Conservation (phyloP, 1,284 basidiomycete species). For the Puccinia triticina region DNA sequence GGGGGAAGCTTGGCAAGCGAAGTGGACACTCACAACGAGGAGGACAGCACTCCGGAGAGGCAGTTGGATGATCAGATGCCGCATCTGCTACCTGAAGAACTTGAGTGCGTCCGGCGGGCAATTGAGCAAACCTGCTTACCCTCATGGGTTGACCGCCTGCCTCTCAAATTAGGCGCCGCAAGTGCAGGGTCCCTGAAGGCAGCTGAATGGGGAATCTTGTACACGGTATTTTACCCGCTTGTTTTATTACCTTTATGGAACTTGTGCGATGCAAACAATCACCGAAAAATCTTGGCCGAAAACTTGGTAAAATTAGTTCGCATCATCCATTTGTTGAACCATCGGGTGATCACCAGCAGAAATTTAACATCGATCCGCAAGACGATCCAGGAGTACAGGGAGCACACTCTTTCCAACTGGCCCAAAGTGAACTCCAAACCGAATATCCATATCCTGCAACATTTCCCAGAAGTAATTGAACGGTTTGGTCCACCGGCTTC, state of each 20-base stretch:
- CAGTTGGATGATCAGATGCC: constrained; percentile 1
- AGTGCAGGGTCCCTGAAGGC: too few species aligned
- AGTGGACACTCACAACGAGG: not conserved
- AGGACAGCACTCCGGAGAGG: not conserved
- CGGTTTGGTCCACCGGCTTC: too few species aligned
- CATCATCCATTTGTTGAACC: constrained; percentile 1
- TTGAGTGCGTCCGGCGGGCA: too few species aligned
- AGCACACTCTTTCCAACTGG: constrained; percentile 5
- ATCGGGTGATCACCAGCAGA: not conserved
- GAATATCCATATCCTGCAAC: constrained; percentile 21
- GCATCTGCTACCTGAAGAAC: too few species aligned
- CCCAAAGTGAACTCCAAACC: constrained; percentile 14
- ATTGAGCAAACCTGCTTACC: too few species aligned
- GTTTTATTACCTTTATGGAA: constrained; percentile 3
- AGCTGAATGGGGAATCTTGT: constrained; percentile 16
- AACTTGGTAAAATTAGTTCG: constrained; percentile 9
- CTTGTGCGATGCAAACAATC: not conserved
- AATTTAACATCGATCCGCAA: not conserved
- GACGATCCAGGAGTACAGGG: not conserved
- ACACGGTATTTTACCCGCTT: not conserved
- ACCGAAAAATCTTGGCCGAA: not conserved
- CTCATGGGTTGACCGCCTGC: too few species aligned
- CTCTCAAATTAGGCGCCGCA: too few species aligned
- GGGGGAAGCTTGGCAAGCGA: not conserved
- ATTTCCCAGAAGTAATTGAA: too few species aligned